Conservation (phyloP, 306 rosid species). For the Fagus sylvatica region DNA sequence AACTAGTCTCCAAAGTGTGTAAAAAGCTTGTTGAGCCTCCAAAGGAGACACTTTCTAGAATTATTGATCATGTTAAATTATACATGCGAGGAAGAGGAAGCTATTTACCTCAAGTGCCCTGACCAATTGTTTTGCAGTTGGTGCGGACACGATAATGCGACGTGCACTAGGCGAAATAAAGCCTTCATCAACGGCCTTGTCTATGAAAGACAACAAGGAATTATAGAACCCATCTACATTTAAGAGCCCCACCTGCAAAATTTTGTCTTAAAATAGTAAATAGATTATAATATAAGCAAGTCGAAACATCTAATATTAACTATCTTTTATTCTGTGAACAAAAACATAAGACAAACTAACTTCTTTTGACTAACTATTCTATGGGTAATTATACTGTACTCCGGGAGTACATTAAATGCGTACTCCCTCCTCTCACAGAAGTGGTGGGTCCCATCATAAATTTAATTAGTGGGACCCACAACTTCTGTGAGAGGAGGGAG, state of each 20-base stretch:
- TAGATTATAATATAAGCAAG: conserved; percentile 6
- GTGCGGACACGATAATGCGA: conserved; percentile 95
- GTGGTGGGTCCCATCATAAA: too few species aligned
- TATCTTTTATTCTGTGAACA: conserved; percentile 4
- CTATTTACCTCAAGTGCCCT: conserved; percentile 78
- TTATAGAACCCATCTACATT: conserved; percentile 97
- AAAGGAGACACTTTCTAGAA: not conserved
- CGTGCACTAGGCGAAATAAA: conserved; percentile 93
- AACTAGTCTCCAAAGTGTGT: too few species aligned
- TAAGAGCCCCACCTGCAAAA: conserved; percentile 89
- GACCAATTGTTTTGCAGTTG: conserved; percentile 85
- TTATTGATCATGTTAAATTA: not conserved
- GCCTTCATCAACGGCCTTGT: conserved; percentile 99
- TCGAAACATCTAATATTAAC: not conserved
- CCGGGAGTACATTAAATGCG: too few species aligned
- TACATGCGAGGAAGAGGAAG: not conserved
- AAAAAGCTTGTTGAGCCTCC: too few species aligned
- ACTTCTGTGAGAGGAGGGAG: too few species aligned
- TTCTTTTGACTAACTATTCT: conserved; percentile 48
- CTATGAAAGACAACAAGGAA: conserved; percentile 82
- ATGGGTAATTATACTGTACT: too few species aligned
- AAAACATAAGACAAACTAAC: not conserved
- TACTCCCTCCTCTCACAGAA: too few species aligned
- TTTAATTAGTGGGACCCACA: too few species aligned
- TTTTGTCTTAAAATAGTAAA: conserved; percentile 4